Evolutionary conservation across 768 basidiomycete genomes (phyloP).

Genomic region (Hypholoma fasciculare): DNA sequence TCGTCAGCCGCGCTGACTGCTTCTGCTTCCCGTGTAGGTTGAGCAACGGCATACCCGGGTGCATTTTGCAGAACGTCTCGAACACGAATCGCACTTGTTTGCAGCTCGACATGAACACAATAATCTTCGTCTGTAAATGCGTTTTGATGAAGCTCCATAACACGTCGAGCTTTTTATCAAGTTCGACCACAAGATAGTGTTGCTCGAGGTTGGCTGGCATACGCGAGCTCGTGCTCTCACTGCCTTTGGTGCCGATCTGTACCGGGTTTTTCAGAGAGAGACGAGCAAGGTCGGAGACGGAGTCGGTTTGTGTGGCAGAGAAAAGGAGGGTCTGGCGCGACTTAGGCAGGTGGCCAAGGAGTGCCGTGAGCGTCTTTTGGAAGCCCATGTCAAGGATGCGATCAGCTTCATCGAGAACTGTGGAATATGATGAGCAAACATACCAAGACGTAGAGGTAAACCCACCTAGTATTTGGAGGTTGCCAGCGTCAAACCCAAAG

Average conservation of each 20-base stretch:
- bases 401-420: conserved; percentile 96
- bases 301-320: conserved; percentile 94
- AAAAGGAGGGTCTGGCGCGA: conserved; percentile 94
- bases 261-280: conserved; percentile 85
- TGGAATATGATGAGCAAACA: conserved; percentile 4
- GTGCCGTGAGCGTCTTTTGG: conserved; percentile 81
- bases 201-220: conserved; percentile 85
- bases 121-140: conserved; percentile 86
- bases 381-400: conserved; percentile 98
- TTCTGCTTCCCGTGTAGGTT: conserved; percentile 97
- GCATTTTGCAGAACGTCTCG: conserved; percentile 94
- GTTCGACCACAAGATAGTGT: conserved; percentile 79
- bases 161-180: conserved; percentile 87
- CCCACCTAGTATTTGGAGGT: conserved; percentile 88
- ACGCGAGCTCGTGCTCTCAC: conserved; percentile 41
- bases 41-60: conserved; percentile 90
- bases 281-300: conserved; percentile 84
- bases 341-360: conserved; percentile 89
- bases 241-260: conserved; percentile 60
- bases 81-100: conserved; percentile 98
- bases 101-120: conserved; percentile 93
- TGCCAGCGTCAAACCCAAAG: conserved; percentile 88
- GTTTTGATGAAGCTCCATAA: conserved; percentile 95
- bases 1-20: conserved; percentile 81
- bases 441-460: conserved; percentile 9